phyloP scores from a whole-genome alignment of 768 basidiomycete species.

The Tubosaeta sp. region DNA sequence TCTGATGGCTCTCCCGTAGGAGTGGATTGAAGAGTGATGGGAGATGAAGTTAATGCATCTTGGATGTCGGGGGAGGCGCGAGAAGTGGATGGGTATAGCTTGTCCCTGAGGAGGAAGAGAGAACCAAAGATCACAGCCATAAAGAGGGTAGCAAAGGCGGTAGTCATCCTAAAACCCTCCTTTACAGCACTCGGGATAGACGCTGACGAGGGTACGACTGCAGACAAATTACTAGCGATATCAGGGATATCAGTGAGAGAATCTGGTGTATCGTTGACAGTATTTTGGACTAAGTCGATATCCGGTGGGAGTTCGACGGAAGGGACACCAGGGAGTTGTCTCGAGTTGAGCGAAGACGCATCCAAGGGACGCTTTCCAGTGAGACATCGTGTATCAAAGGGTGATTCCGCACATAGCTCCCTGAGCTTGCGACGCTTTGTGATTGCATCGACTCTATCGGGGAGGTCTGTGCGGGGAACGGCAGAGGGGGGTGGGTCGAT shows the following conservation, averaged over 20 bases:
- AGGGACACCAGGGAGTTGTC: slow-evolving; percentile 59
- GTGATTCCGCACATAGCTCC: slow-evolving; percentile 36
- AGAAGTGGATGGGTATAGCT: slow-evolving; percentile 8
- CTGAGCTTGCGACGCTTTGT: slow-evolving; percentile 42
- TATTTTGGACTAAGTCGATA: slow-evolving; percentile 8
- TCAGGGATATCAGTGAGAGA: slow-evolving; percentile 15
- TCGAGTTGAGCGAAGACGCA: slow-evolving; percentile 43
- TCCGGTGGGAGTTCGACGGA: slow-evolving; percentile 31
- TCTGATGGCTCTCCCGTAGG: neutral
- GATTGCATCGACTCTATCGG: slow-evolving; percentile 41
- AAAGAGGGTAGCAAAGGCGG: slow-evolving; percentile 18
- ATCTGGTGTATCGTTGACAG: slow-evolving; percentile 11
- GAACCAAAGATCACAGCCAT: slow-evolving; percentile 23
- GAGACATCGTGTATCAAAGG: slow-evolving; percentile 53
- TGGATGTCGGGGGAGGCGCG: neutral
- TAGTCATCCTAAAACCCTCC: slow-evolving; percentile 11
- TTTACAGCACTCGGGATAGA: slow-evolving; percentile 11
- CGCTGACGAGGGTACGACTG: slow-evolving; percentile 12
- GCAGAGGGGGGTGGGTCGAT: slow-evolving; percentile 37
- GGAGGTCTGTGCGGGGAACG: slow-evolving; percentile 30
- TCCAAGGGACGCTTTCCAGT: slow-evolving; percentile 58
- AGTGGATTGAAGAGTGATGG: neutral
- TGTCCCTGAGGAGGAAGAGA: slow-evolving; percentile 25
- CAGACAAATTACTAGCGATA: slow-evolving; percentile 13
- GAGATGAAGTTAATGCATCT: neutral